phyloP scores from a whole-genome alignment of 2,329 filamentous ascomycete species.

The Penicillium aurantiogriseum region DNA sequence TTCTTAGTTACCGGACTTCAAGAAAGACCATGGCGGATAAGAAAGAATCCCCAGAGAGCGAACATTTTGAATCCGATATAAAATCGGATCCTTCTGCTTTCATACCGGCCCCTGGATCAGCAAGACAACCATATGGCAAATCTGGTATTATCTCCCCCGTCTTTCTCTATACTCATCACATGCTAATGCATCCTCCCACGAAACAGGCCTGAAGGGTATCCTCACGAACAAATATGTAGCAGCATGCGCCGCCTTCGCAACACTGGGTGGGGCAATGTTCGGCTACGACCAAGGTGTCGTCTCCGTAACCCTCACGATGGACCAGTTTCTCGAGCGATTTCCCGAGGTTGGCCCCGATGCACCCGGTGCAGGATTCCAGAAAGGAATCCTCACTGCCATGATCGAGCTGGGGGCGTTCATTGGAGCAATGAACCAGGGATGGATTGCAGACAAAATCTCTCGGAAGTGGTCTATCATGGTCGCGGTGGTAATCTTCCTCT shows the following conservation, averaged over 20 bases:
- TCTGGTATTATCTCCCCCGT: neutral
- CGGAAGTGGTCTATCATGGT: slow-evolving; percentile 53
- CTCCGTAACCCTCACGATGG: slow-evolving; percentile 51
- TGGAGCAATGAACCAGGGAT: slow-evolving; percentile 47
- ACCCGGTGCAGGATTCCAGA: slow-evolving; percentile 38
- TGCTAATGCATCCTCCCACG: neutral
- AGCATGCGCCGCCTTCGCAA: slow-evolving; percentile 50
- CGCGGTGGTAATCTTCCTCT: slow-evolving; percentile 51
- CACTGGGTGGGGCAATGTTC: slow-evolving; percentile 50
- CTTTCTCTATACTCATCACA: neutral
- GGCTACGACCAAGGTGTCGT: slow-evolving; percentile 48
- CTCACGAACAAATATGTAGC: slow-evolving; percentile 50
- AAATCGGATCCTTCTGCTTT: neutral
- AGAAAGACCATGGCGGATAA: neutral
- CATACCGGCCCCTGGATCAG: neutral
- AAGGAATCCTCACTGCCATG: slow-evolving; percentile 52
- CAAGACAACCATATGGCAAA: slow-evolving; percentile 2
- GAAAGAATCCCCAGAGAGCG: neutral
- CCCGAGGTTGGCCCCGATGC: slow-evolving; percentile 42
- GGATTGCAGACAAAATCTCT: slow-evolving; percentile 52
- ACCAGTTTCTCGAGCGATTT: slow-evolving; percentile 49
- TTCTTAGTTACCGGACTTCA: too few species aligned
- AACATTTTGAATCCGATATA: slow-evolving; percentile 1
- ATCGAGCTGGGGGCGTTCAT: slow-evolving; percentile 52
- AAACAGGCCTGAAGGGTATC: slow-evolving; percentile 44